phyloP scores from a whole-genome alignment of 805 yeast species.

The Suhomyces sp. region DNA sequence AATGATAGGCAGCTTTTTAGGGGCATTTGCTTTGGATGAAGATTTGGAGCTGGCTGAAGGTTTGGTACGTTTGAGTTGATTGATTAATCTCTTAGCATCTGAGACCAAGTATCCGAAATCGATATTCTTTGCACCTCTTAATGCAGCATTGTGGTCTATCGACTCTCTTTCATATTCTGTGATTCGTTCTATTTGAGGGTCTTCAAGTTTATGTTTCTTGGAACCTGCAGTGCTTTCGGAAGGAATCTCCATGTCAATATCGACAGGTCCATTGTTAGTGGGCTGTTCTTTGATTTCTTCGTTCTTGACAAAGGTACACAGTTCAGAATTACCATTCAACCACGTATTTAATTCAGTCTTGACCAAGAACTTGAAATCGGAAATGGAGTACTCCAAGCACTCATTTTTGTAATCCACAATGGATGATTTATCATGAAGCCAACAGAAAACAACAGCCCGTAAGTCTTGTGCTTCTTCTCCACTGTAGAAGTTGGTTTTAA shows the following conservation, averaged over 20 bases:
- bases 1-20: conserved; percentile 43
- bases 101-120: conserved; percentile 67
- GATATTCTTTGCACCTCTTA: conserved; percentile 65
- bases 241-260: conserved; percentile 2
- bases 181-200: conserved; percentile 52
- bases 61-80: conserved; percentile 42
- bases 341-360: conserved; percentile 82
- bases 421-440: conserved; percentile 69
- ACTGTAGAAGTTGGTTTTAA: conserved; percentile 54
- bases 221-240: conserved; percentile 16
- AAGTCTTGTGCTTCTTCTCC: conserved; percentile 51
- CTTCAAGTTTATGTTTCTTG: conserved; percentile 23
- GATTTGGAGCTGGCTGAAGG: conserved; percentile 73
- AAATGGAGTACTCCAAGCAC: conserved; percentile 62
- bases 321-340: conserved; percentile 67
- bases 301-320: conserved; percentile 51
- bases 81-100: conserved; percentile 61
- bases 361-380: conserved; percentile 77
- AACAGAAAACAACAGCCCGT: conserved; percentile 69
- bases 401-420: conserved; percentile 80
- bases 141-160: conserved; percentile 57
- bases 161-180: conserved; percentile 48
- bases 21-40: conserved; percentile 54
- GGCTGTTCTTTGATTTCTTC: conserved; percentile 4
- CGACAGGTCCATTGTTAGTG: no score